These are phyloP conservation scores for Jackrogersella minutella DNA, from an alignment of 495 filamentous ascomycete species.

Conservation along the genomic window DNA sequence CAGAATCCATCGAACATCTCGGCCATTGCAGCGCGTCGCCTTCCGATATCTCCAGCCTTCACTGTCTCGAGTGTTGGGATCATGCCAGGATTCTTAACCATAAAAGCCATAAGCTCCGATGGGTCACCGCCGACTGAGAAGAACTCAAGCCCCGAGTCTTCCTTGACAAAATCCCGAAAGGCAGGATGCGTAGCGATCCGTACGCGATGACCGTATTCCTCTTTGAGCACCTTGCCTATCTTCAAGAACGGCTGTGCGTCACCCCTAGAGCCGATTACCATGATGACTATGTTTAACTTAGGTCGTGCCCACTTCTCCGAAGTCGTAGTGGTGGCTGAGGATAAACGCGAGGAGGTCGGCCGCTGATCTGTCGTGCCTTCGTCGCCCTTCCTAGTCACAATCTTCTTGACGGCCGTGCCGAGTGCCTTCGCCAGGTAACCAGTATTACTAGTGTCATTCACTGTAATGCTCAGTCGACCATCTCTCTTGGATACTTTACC, in stretches of 20 bases:
- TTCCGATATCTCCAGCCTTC: slow-evolving; percentile 69
- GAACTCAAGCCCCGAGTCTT: slow-evolving; percentile 70
- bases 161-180: slow-evolving; percentile 72
- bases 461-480: slow-evolving; percentile 72
- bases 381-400: slow-evolving; percentile 37
- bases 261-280: slow-evolving; percentile 79
- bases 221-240: slow-evolving; percentile 72
- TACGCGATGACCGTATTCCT: slow-evolving; percentile 73
- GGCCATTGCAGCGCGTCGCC: slow-evolving; percentile 66
- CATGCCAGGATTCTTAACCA: slow-evolving; percentile 81
- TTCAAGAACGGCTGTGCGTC: slow-evolving; percentile 82
- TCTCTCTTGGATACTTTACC: slow-evolving; percentile 74
- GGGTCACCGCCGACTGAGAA: slow-evolving; percentile 77
- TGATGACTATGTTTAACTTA: slow-evolving; percentile 76
- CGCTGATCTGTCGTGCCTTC: slow-evolving; percentile 10
- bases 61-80: slow-evolving; percentile 71
- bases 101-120: slow-evolving; percentile 79
- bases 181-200: slow-evolving; percentile 73
- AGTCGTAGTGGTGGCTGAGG: slow-evolving; percentile 25
- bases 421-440: slow-evolving; percentile 76
- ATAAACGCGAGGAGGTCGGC: slow-evolving; percentile 35
- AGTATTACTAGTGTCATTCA: slow-evolving; percentile 70
- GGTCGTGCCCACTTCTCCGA: slow-evolving; percentile 47
- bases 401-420: slow-evolving; percentile 60
- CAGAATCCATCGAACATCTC: slow-evolving; percentile 70